phyloP scores from a whole-genome alignment of 805 yeast genomes.

The Candida gorgasii region DNA sequence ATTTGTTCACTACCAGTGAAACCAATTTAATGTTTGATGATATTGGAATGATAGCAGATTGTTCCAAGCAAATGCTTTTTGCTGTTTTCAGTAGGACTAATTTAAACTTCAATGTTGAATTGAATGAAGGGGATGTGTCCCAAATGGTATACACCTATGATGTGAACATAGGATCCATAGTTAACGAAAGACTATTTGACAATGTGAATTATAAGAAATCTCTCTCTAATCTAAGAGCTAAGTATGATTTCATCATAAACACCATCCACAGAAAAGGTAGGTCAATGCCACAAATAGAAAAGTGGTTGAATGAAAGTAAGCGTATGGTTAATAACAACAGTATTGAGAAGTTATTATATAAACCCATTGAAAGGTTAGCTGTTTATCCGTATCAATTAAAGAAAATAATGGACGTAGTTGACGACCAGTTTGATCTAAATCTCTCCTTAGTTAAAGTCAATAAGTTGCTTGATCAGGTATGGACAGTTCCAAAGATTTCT shows the following conservation, averaged over 20 bases:
- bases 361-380: slow-evolving; percentile 47
- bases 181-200: slow-evolving; percentile 9
- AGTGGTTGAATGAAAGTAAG: slow-evolving; percentile 5
- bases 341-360: slow-evolving; percentile 30
- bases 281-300: not conserved
- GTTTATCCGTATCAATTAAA: slow-evolving; percentile 31
- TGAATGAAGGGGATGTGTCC: not conserved
- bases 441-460: slow-evolving; percentile 22
- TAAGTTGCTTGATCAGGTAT: slow-evolving; percentile 18
- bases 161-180: slow-evolving; percentile 8
- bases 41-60: slow-evolving; percentile 36
- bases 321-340: not conserved
- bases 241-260: slow-evolving; percentile 3
- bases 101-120: not conserved
- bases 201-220: slow-evolving; percentile 1
- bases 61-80: slow-evolving; percentile 16
- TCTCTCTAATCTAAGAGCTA: slow-evolving; percentile 6
- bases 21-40: slow-evolving; percentile 46
- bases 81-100: not conserved
- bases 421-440: slow-evolving; percentile 14
- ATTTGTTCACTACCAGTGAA: slow-evolving; percentile 10
- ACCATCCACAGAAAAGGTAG: slow-evolving; percentile 7
- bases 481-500: slow-evolving; percentile 13
- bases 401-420: slow-evolving; percentile 16
- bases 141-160: not conserved